Evolutionary conservation across 1,139 yeast species (phyloP).

Genomic region (Scheffersomyces segobiensis): DNA sequence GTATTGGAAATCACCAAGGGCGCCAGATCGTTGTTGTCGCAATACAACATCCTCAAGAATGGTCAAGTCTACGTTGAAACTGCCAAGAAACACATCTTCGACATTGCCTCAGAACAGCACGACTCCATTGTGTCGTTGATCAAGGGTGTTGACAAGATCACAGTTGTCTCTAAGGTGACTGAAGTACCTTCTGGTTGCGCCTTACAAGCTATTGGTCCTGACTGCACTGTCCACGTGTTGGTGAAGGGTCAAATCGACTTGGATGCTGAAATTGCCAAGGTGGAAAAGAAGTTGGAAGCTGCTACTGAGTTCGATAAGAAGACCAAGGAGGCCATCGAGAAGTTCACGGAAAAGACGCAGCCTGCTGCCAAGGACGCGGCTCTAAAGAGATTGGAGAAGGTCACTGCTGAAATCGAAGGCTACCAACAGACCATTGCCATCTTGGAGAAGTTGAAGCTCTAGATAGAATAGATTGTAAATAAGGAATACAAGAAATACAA

Average conservation of each 20-base stretch:
- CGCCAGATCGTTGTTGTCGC: slow-evolving; percentile 89
- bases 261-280: slow-evolving; percentile 86
- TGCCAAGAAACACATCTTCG: slow-evolving; percentile 43
- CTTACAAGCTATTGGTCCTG: slow-evolving; percentile 75
- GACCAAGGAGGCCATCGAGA: slow-evolving; percentile 51
- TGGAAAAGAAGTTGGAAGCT: slow-evolving; percentile 67
- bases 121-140: slow-evolving; percentile 86
- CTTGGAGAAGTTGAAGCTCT: slow-evolving; percentile 71
- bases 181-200: slow-evolving; percentile 89
- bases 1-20: slow-evolving; percentile 85
- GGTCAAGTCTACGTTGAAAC: slow-evolving; percentile 85
- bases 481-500: background rate
- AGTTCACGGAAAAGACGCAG: slow-evolving; percentile 84
- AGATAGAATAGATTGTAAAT: slow-evolving; percentile 10
- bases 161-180: slow-evolving; percentile 53
- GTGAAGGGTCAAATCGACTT: slow-evolving; percentile 95
- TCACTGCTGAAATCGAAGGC: slow-evolving; percentile 84
- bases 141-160: slow-evolving; percentile 79
- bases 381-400: slow-evolving; percentile 64
- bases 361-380: slow-evolving; percentile 81
- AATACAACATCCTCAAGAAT: slow-evolving; percentile 83
- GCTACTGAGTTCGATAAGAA: slow-evolving; percentile 52
- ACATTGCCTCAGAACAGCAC: slow-evolving; percentile 67
- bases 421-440: slow-evolving; percentile 74
- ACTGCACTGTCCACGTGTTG: slow-evolving; percentile 81